phyloP scores from a whole-genome alignment of 2,329 filamentous ascomycete genomes.

The Verticillium albo-atrum region DNA sequence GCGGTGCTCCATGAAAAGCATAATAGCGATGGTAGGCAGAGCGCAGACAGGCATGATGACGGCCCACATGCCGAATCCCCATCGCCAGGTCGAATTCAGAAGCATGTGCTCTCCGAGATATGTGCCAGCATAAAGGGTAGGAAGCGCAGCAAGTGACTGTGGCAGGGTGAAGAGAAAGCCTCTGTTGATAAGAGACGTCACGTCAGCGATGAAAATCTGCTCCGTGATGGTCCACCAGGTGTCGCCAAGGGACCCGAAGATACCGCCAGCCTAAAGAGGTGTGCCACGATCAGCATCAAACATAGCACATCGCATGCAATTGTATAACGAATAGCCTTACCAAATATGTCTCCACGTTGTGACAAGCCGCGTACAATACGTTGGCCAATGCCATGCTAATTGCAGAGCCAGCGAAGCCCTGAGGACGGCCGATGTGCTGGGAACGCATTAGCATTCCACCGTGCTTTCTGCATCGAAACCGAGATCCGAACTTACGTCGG shows the following conservation, averaged over 20 bases:
- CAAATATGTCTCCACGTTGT: slow-evolving; percentile 53
- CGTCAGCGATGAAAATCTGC: slow-evolving; percentile 38
- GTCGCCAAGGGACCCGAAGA: slow-evolving; percentile 55
- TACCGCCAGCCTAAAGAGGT: slow-evolving; percentile 39
- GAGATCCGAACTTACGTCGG: slow-evolving; percentile 30
- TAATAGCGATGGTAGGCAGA: slow-evolving; percentile 23
- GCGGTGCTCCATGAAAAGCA: slow-evolving; percentile 25
- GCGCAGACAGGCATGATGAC: slow-evolving; percentile 29
- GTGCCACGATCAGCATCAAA: slow-evolving; percentile 25
- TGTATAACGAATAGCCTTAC: slow-evolving; percentile 51
- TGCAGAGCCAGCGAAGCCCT: slow-evolving; percentile 38
- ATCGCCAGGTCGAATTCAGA: slow-evolving; percentile 30
- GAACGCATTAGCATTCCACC: slow-evolving; percentile 30
- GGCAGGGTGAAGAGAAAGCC: slow-evolving; percentile 37
- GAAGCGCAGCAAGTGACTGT: slow-evolving; percentile 36
- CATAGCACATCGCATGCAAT: slow-evolving; percentile 50
- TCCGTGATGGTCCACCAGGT: slow-evolving; percentile 27
- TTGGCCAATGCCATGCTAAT: slow-evolving; percentile 46
- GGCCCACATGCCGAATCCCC: slow-evolving; percentile 37
- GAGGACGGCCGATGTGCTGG: slow-evolving; percentile 43
- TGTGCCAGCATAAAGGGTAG: slow-evolving; percentile 36
- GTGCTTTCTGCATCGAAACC: neutral
- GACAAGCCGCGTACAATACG: slow-evolving; percentile 59
- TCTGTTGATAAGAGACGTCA: slow-evolving; percentile 35
- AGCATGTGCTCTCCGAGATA: slow-evolving; percentile 22